Evolutionary conservation across 768 basidiomycete species (phyloP), one percentile per base, ranked within the genome.

Genomic region (Saitozyma sp.): DNA sequence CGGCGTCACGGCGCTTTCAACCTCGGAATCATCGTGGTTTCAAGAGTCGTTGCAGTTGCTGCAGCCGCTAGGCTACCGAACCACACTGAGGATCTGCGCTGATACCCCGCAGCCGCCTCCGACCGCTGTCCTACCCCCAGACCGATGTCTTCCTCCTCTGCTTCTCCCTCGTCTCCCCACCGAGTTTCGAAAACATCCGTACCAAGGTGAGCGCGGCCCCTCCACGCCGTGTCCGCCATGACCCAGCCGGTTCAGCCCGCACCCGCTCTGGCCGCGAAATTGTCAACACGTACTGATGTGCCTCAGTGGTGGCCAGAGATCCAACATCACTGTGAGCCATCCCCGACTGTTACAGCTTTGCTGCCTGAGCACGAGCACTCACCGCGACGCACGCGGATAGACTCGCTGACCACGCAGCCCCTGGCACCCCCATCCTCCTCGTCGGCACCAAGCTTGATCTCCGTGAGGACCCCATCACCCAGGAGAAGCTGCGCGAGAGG

Each of bases 81-180:
- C 29, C 29, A 29, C 29, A 29, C 29, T 29, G 29, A 29, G 29
- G 5, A 29, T 29, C 7, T 1, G 2, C 20, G 51, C 58, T 59
- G 29, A 59, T 39, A 46, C 10, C 43, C 9, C 19, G 42, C 13
- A 79, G 77, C 51, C 77, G 77, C 50, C 67, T 78, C 13, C 72
- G 78, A 58, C 78, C 96, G 60, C 85, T 99, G 73, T 94, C 91
- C 68, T 99, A 99, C 83, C 96, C 96, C 38, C 96, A 98, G 82
- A 98, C 96, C 50, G 95, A 99, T 80, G 93, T 99, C 63, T 99
- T 95, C 71, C 88, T 95, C 70, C 90, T 95, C 70, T 92, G 94
- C 38, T 96, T 95, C 83, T 92, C 91, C 10, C 83, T 94, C 77
- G 92, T 95, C 82, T 94, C 92, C 74, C 93, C 92, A 8, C 87